Evolutionary conservation across 768 basidiomycete species (phyloP), one percentile per base, ranked within the genome.

Genomic region (Mycena maculata): DNA sequence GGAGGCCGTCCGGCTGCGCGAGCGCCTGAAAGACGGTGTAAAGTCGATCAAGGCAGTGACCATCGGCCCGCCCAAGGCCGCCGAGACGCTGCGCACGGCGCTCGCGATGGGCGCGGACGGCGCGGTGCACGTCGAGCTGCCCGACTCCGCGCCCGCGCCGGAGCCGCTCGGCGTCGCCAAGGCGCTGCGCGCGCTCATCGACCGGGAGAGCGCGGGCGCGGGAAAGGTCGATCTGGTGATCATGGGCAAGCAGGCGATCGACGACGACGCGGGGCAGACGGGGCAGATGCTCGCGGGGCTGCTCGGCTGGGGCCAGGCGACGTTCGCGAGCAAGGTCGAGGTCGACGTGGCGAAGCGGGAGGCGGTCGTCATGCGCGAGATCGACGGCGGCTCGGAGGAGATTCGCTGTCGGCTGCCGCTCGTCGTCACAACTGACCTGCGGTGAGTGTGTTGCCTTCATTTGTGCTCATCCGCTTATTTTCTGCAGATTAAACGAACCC

Each of bases 91-190:
- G 22, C 93, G 98, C 60, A 98, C 97, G 1, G 98, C 95, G 0
- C 89, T 99, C 31, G 98, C 98, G 10, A 98, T 99, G 94, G 98
- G 98, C 27, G 97, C 97, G 5, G 97, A 99, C 84, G 82, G 90
- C 7, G 96, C 88, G 49, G 87, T 98, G 68, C 98, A 99, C 80
- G 87, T 99, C 81, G 93, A 96, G 79, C 82, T 90, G 12, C 88
- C 92, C 18, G 95, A 96, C 60, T 79, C 83, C 8, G 84, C 85
- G 10, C 91, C 90, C 0, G 77, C 89, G 0, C 93, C 93, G 0
- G 98, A 99, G 76, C 98, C 98, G 12, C 89, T 99, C 48, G 90
- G 91, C 3, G 89, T 99, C 39, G 97, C 97, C 45, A 92, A 94
- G 74, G 89, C 93, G 1, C 86, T 99, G 66, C 86, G 86, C 42